A percentile compares a stretch with the other conserved stretches of the same genome.
Evolutionary conservation across 148 eudicot species (phyloP).

Genomic region (Cornus kousa): DNA sequence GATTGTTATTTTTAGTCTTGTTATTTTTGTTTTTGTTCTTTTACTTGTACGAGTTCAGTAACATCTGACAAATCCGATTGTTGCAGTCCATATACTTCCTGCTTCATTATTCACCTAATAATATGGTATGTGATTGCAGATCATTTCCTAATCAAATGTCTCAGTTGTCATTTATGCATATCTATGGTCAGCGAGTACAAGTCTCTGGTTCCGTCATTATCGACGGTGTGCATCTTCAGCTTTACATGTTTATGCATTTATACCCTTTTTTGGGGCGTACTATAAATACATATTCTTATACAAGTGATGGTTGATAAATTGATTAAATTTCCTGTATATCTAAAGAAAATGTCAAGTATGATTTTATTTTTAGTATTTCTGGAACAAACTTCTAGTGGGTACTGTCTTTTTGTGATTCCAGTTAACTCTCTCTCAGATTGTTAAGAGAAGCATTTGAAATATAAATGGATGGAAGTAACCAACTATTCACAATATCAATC

Average conservation of each 20-base stretch:
- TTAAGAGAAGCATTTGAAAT: background rate
- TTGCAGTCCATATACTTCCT: background rate
- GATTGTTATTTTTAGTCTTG: background rate
- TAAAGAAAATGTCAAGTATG: background rate
- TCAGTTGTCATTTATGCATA: slow-evolving; percentile 58
- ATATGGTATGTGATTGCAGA: slow-evolving; percentile 36
- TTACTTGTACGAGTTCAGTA: background rate
- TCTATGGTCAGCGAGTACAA: slow-evolving; percentile 59
- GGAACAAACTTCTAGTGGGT: background rate
- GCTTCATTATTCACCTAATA: background rate
- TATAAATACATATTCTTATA: background rate
- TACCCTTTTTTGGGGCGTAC: background rate
- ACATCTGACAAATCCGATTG: background rate
- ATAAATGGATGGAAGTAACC: background rate
- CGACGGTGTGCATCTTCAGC: slow-evolving; percentile 48
- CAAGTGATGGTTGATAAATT: background rate
- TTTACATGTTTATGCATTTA: background rate
- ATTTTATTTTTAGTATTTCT: background rate
- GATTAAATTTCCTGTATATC: background rate
- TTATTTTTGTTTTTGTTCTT: background rate
- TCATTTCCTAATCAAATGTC: slow-evolving; percentile 31
- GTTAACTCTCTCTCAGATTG: background rate
- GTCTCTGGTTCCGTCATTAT: slow-evolving; percentile 78
- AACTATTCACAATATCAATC: background rate
- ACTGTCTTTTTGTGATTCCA: background rate